phyloP scores from a whole-genome alignment of 2,329 filamentous ascomycete species.

The Phialocephala sp. region DNA sequence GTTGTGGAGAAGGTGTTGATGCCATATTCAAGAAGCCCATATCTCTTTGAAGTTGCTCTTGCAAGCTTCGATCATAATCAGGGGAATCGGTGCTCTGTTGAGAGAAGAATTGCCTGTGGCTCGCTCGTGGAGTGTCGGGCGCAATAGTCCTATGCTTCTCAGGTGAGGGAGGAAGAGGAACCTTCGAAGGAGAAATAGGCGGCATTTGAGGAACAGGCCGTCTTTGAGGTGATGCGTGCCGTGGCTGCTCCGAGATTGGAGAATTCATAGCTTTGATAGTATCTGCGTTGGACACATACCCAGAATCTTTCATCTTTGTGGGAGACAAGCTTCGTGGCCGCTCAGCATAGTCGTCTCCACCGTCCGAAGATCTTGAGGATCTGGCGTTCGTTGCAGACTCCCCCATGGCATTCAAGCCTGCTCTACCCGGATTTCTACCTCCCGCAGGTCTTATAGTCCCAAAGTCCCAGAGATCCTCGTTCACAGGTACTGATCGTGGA shows the following conservation, averaged over 20 bases:
- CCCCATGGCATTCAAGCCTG: slow-evolving; percentile 75
- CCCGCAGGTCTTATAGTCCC: slow-evolving; percentile 88
- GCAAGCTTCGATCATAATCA: slow-evolving; percentile 65
- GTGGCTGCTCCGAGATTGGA: slow-evolving; percentile 53
- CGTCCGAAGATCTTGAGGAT: slow-evolving; percentile 58
- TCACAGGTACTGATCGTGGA: slow-evolving; percentile 53
- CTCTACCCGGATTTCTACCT: slow-evolving; percentile 64
- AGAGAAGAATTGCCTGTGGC: slow-evolving; percentile 50
- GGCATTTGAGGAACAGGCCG: slow-evolving; percentile 53
- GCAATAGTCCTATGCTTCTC: slow-evolving; percentile 49
- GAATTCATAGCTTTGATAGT: slow-evolving; percentile 59
- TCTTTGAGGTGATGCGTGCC: slow-evolving; percentile 65
- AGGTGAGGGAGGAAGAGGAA: slow-evolving; percentile 65
- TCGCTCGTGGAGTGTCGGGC: slow-evolving; percentile 56
- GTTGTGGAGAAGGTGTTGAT: slow-evolving; percentile 36
- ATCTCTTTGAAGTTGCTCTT: slow-evolving; percentile 68
- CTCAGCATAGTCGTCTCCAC: slow-evolving; percentile 57
- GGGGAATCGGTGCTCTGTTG: slow-evolving; percentile 56
- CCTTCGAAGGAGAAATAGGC: slow-evolving; percentile 59
- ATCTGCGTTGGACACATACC: slow-evolving; percentile 47
- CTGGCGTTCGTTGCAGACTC: slow-evolving; percentile 82
- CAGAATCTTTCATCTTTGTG: slow-evolving; percentile 53
- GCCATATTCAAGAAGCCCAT: slow-evolving; percentile 61
- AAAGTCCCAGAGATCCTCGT: slow-evolving; percentile 98
- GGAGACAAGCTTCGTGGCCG: slow-evolving; percentile 57